Conservation (phyloP, 2,329 filamentous ascomycete genomes). For the Aspergillus awamori region DNA sequence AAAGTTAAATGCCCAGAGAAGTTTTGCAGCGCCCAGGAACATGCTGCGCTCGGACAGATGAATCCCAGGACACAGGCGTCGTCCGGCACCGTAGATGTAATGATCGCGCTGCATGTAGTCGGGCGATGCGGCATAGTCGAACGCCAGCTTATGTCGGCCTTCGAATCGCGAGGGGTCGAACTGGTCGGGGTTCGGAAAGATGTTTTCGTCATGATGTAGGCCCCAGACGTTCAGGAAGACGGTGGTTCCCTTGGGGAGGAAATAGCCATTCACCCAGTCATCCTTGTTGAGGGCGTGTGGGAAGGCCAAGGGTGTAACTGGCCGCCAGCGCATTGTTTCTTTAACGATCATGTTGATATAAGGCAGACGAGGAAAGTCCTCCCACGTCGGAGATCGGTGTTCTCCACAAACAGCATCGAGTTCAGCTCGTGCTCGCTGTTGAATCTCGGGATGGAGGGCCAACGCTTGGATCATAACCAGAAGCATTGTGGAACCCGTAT, state of each 20-base stretch:
- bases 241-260: constrained; percentile 50
- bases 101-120: constrained; percentile 38
- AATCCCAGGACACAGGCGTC: constrained; percentile 37
- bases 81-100: constrained; percentile 29
- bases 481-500: constrained; percentile 46
- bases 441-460: constrained; percentile 16
- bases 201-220: constrained; percentile 32
- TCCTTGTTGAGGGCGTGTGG: constrained; percentile 31
- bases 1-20: constrained; percentile 37
- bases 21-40: constrained; percentile 30
- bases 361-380: constrained; percentile 27
- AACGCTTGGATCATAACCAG: constrained; percentile 32
- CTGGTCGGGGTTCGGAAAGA: constrained; percentile 23
- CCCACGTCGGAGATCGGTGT: constrained; percentile 51
- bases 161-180: constrained; percentile 33
- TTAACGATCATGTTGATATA: constrained; percentile 58
- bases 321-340: constrained; percentile 60
- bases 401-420: constrained; percentile 55
- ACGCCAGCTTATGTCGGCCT: constrained; percentile 34
- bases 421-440: constrained; percentile 49
- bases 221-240: constrained; percentile 55
- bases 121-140: constrained; percentile 38
- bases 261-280: constrained; percentile 46
- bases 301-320: constrained; percentile 28
- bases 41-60: constrained; percentile 38